Conservation (phyloP, 2,329 filamentous ascomycete species). For the Ophiosphaerella korrae region DNA sequence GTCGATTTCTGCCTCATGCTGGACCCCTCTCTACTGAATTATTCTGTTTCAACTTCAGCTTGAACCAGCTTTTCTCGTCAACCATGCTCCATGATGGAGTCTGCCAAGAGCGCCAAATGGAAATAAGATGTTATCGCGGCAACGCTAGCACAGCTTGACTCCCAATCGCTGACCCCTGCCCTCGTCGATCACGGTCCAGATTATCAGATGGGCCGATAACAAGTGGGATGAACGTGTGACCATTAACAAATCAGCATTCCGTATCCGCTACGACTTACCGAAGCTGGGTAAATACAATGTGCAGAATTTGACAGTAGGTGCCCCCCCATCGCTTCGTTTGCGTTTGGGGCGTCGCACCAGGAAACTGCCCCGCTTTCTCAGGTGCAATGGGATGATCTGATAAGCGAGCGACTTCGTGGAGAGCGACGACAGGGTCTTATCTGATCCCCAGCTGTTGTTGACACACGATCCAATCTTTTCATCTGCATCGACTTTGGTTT, state of each 20-base stretch:
- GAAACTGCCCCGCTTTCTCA: background rate
- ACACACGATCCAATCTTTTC: conserved; percentile 32
- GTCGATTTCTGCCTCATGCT: too few species aligned
- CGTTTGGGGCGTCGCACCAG: conserved; percentile 1
- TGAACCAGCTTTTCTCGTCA: background rate
- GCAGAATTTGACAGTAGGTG: conserved; percentile 3
- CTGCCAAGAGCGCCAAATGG: conserved; percentile 30
- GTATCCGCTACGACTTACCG: conserved; percentile 4
- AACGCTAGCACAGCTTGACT: conserved; percentile 18
- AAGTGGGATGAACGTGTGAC: conserved; percentile 8
- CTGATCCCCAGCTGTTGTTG: conserved; percentile 21
- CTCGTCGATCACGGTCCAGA: conserved; percentile 26
- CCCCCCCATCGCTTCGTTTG: conserved; percentile 6
- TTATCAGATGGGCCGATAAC: conserved; percentile 40
- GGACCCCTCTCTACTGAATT: background rate
- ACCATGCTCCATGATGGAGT: conserved; percentile 5
- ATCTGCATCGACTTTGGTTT: conserved; percentile 14
- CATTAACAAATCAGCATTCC: conserved; percentile 14
- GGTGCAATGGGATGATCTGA: conserved; percentile 27
- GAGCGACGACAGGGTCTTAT: conserved; percentile 17
- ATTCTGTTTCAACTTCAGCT: background rate
- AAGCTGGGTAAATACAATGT: conserved; percentile 1
- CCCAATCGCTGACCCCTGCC: conserved; percentile 20
- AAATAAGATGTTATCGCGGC: conserved; percentile 22
- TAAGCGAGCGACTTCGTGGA: conserved; percentile 12